Percentiles rank a stretch among this genome's conserved stretches.
Conservation (phyloP, 140 eudicot species). For the Anethum foeniculum region DNA sequence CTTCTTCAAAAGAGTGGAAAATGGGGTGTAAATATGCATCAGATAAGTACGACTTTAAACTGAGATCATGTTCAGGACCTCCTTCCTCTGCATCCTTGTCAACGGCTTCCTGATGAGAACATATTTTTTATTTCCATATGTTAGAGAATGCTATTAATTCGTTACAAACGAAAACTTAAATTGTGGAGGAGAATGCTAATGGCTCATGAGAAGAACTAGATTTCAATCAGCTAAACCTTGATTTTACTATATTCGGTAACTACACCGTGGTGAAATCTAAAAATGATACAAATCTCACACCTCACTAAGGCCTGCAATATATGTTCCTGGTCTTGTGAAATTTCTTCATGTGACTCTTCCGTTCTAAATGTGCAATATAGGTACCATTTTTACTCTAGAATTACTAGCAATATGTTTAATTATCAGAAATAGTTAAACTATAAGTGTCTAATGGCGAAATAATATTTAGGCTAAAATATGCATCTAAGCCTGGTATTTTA, state of each 20-base stretch:
- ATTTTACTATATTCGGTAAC: neutral
- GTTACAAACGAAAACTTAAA: neutral
- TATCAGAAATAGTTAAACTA: neutral
- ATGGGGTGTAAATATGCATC: conserved; percentile 93
- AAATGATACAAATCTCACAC: neutral
- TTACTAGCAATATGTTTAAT: neutral
- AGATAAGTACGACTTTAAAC: conserved; percentile 58
- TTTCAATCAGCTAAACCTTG: neutral
- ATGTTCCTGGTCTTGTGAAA: neutral
- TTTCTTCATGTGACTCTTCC: neutral
- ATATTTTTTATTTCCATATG: neutral
- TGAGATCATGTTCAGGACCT: conserved; percentile 41
- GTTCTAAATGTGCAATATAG: neutral
- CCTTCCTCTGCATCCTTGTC: conserved; percentile 63
- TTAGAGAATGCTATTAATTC: neutral
- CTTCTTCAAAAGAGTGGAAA: conserved; percentile 76
- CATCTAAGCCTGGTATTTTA: neutral
- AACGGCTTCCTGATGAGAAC: conserved; percentile 69
- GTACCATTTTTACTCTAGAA: too few species aligned
- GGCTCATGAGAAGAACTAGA: neutral
- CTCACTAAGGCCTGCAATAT: neutral
- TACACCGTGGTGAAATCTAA: neutral
- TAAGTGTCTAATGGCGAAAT: neutral
- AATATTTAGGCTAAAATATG: neutral
- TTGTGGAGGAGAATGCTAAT: neutral